phyloP scores from a whole-genome alignment of 768 basidiomycete genomes.

The Gyrodon lividus region DNA sequence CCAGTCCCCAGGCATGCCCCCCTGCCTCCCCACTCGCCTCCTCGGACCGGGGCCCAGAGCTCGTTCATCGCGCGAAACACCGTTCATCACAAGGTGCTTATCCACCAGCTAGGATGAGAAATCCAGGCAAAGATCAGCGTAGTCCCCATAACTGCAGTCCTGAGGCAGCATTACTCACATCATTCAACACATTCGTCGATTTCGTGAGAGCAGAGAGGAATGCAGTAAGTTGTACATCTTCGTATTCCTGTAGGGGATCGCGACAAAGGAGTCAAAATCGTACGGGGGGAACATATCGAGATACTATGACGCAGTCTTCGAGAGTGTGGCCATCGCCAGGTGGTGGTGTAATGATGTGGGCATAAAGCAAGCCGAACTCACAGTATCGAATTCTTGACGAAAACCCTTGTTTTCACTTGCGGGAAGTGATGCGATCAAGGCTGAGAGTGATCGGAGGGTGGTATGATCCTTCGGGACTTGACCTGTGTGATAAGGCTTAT shows the following conservation, averaged over 20 bases:
- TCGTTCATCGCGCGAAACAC: constrained; percentile 52
- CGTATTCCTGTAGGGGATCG: constrained; percentile 70
- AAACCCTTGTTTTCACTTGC: constrained; percentile 82
- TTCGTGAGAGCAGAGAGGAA: constrained; percentile 88
- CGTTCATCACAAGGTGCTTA: constrained; percentile 65
- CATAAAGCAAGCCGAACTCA: constrained; percentile 33
- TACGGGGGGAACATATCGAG: neutral
- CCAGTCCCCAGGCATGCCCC: constrained; percentile 53
- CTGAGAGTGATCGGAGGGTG: constrained; percentile 79
- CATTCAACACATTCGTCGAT: constrained; percentile 82
- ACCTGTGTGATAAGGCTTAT: constrained; percentile 40
- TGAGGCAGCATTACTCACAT: constrained; percentile 52
- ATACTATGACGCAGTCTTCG: neutral
- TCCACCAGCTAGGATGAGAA: constrained; percentile 62
- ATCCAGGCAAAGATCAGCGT: neutral
- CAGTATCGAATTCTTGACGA: constrained; percentile 86
- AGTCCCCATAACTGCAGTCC: neutral
- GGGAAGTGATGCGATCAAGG: constrained; percentile 84
- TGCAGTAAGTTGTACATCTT: constrained; percentile 90
- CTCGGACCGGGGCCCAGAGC: constrained; percentile 43
- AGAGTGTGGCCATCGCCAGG: neutral
- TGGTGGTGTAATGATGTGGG: no score
- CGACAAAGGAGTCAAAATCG: constrained; percentile 1
- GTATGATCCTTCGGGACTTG: constrained; percentile 75
- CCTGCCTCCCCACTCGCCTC: constrained; percentile 50